Percentiles rank a stretch among this genome's conserved stretches.
phyloP scores from a whole-genome alignment of 768 basidiomycete species.

The Suillus weaverae region DNA sequence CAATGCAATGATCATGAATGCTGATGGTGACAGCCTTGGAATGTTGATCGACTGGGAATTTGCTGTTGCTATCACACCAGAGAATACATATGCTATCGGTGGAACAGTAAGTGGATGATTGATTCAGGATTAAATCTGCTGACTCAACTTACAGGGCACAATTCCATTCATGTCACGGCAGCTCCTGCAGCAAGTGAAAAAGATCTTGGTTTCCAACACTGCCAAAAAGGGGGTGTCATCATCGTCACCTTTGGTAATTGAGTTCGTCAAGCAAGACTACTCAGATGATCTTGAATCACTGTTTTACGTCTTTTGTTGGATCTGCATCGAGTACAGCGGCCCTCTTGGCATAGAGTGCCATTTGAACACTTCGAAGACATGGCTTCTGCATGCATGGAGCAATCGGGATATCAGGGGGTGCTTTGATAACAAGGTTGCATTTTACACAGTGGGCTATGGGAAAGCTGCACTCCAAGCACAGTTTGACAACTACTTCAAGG shows the following conservation, averaged over 20 bases:
- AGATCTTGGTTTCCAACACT: neutral
- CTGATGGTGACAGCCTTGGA: neutral
- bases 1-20: neutral
- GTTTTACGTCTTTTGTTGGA: neutral
- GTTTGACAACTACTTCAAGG: neutral
- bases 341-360: neutral
- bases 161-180: neutral
- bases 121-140: neutral
- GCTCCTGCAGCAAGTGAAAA: neutral
- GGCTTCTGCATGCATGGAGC: neutral
- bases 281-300: constrained; percentile 1
- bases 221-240: neutral
- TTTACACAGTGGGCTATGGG: neutral
- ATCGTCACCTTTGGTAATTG: neutral
- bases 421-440: neutral
- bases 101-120: neutral
- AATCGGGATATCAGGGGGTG: neutral
- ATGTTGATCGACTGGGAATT: neutral
- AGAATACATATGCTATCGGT: neutral
- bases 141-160: neutral
- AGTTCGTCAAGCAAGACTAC: neutral
- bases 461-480: neutral
- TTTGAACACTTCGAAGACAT: neutral
- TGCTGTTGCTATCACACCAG: neutral
- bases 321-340: neutral